Evolutionary conservation across 192 early-diverging fungal species (phyloP), one percentile per base, ranked within the genome.

Genomic region (Gigaspora rosea): DNA sequence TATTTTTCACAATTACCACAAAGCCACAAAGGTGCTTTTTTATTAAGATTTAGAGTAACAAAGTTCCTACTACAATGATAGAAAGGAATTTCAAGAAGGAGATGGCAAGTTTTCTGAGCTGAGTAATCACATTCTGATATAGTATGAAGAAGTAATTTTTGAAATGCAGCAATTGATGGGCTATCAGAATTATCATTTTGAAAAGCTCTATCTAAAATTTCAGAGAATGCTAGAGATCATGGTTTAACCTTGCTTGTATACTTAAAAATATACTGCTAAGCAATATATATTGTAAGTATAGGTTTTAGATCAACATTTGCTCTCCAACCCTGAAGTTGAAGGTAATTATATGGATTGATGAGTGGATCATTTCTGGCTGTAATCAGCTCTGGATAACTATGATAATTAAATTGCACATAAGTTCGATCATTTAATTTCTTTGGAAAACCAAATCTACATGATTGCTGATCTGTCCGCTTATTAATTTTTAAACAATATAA

Each of bases 1-100:
- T 41, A 12, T 65, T 65, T 0, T 41, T 46, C 10, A 8, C 10
- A 10, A 48, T 13, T 67, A 48, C 22, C 3, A 18, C 12, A 7
- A 67, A 67, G 65, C 0, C 4, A 46, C 4, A 1, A 13, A n/a
- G 3, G 12, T 67, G 41, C 12, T 12, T 67, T 13, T 22, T 46
- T 67, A 49, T 67, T 67, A 67, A 67, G 41, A n/a, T 67, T 67
- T 7, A 67, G 10, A n/a, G 3, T 47, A 67, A 67, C 35, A 46
- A 67, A 67, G 6, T 41, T 48, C 20, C n/a, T 2, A 49, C 36
- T 67, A n/a, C 41, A 13, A 67, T 67, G 65, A 49, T 67, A 67
- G 3, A 67, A n/a, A n/a, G 65, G 15, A 11, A 67, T 67, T 67
- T 20, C 16, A 46, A 67, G 65, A 67, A 67, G 65, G 2, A 67